phyloP scores from a whole-genome alignment of 305 asterid genomes.

The Ruellia speciosa region DNA sequence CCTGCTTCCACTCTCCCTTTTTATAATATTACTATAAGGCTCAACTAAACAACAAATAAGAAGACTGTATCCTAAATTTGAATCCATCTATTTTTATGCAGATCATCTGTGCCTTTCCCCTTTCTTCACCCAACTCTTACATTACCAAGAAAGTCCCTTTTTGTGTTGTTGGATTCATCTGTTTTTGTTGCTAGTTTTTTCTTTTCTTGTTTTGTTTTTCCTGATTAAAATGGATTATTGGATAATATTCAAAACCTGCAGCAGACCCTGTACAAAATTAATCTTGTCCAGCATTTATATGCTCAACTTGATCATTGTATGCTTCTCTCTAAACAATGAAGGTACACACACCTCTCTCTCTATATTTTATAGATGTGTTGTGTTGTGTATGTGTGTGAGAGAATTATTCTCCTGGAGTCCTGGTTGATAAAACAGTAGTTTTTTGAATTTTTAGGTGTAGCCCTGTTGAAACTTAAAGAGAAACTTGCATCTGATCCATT shows the following conservation, averaged over 20 bases:
- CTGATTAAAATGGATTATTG: neutral
- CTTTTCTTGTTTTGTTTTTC: too few species aligned
- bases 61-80: neutral
- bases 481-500: neutral
- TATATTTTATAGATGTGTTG: neutral
- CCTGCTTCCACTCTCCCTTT: neutral
- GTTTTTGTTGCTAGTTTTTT: too few species aligned
- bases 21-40: neutral
- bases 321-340: constrained; percentile 10
- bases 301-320: neutral
- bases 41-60: neutral
- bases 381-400: too few species aligned
- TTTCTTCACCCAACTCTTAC: too few species aligned
- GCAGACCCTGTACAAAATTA: neutral
- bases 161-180: too few species aligned
- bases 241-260: neutral
- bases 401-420: too few species aligned
- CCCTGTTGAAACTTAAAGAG: neutral
- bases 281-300: neutral
- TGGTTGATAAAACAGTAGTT: neutral
- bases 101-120: too few species aligned
- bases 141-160: neutral
- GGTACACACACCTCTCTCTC: neutral
- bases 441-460: neutral
- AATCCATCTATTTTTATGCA: too few species aligned